These are phyloP conservation scores for Lasiosphaeria ovina DNA, from an alignment of 495 filamentous ascomycete genomes.

Conservation along the genomic window DNA sequence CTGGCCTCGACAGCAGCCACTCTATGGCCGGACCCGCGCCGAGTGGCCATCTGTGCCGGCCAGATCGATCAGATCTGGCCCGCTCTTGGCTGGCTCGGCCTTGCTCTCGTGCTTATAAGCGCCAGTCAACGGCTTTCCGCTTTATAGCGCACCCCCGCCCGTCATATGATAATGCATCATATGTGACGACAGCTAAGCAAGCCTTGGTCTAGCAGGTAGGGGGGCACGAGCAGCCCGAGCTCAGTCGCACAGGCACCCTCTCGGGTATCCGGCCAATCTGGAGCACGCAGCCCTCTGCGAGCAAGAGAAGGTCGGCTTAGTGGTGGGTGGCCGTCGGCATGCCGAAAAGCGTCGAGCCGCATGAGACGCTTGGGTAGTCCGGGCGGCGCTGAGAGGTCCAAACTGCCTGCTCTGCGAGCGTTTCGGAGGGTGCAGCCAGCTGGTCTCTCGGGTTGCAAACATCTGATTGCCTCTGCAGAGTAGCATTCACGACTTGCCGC, in stretches of 20 bases:
- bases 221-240: neutral
- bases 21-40: neutral
- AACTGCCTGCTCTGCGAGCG: neutral
- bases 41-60: neutral
- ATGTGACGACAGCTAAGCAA: neutral
- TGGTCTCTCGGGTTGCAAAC: neutral
- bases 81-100: neutral
- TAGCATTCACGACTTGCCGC: slow-evolving; percentile 29
- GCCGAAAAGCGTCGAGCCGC: slow-evolving; percentile 7
- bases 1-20: neutral
- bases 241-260: neutral
- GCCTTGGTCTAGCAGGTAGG: neutral
- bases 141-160: neutral
- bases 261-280: neutral
- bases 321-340: neutral
- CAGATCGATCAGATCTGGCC: neutral
- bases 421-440: neutral
- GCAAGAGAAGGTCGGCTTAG: neutral
- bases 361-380: slow-evolving; percentile 9
- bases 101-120: neutral
- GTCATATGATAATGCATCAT: neutral
- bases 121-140: neutral
- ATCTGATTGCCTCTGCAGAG: slow-evolving; percentile 16
- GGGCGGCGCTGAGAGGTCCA: neutral
- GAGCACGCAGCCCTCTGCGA: neutral